phyloP scores from a whole-genome alignment of 768 basidiomycete species.

The Filobasidium wieringae region DNA sequence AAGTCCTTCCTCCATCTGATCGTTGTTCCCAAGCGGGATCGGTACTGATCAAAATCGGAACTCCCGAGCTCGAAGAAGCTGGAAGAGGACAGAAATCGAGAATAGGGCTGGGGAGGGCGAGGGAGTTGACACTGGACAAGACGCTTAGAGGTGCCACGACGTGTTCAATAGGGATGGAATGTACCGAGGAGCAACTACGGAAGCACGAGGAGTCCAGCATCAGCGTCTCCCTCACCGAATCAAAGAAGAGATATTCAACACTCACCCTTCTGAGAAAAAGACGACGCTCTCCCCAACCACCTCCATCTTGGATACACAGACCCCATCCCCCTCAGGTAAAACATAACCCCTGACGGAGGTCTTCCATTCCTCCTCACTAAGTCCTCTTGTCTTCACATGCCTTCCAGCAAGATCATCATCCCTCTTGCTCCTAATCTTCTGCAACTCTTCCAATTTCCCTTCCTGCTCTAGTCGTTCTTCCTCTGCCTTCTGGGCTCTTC shows the following conservation, averaged over 20 bases:
- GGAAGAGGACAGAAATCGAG: slow-evolving; percentile 21
- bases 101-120: slow-evolving; percentile 22
- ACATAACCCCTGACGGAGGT: slow-evolving; percentile 26
- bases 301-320: slow-evolving; percentile 32
- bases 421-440: slow-evolving; percentile 19
- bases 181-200: slow-evolving; percentile 22
- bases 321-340: slow-evolving; percentile 30
- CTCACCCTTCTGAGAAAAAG: slow-evolving; percentile 37
- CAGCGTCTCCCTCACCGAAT: neutral
- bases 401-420: slow-evolving; percentile 17
- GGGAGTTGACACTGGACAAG: slow-evolving; percentile 16
- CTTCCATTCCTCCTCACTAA: slow-evolving; percentile 19
- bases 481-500: slow-evolving; percentile 19
- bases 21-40: slow-evolving; percentile 29
- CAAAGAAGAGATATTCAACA: neutral
- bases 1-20: slow-evolving; percentile 7
- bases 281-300: slow-evolving; percentile 23
- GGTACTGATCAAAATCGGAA: slow-evolving; percentile 21
- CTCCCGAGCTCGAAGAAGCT: neutral
- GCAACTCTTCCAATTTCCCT: neutral
- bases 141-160: slow-evolving; percentile 8
- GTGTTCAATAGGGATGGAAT: slow-evolving; percentile 22
- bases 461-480: neutral
- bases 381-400: neutral
- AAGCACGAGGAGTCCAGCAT: neutral